Evolutionary conservation across 1,284 basidiomycete species (phyloP), one percentile per base, ranked within the genome.

Genomic region (Pseudozyma hubeiensis): DNA sequence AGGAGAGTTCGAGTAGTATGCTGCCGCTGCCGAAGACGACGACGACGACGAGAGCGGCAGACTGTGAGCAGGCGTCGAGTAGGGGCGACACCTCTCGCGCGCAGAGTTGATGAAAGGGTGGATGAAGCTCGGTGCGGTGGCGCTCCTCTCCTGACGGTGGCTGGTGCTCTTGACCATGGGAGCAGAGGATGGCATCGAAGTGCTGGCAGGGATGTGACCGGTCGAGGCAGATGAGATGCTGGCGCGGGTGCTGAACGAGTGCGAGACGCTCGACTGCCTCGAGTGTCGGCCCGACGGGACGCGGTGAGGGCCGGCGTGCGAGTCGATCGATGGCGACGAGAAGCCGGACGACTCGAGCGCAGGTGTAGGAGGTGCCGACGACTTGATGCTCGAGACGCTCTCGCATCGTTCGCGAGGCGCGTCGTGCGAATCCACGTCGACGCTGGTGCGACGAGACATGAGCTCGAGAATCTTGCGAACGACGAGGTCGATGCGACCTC

Each of bases 41-140:
- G 64, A 44, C 17, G 67, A 60, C 1, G 67, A 16, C 31, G 68
- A 69, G n/a, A 70, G 53, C 16, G 68, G 58, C 49, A 64, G 34
- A 53, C 43, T 67, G 57, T 77, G 74, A 6, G 71, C 58, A 7
- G 78, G 69, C 53, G 68, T 79, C 16, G 75, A 74, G 78, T 80
- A 78, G 10, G 69, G 78, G 5, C 76, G 64, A 30, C 62, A 67
- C 24, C 62, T 46, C 46, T 73, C 72, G 43, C 75, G 68, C 19
- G 67, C 60, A 33, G 62, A 56, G 52, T 67, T 73, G 54, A 62
- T 54, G 54, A 73, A 73, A 5, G 71, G 66, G 49, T 74, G 69
- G 40, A 61, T 60, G 49, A 64, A 67, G 58, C 56, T 68, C 9
- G 70, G 73, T n/a, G 64, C 61, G 5, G 66, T 55, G 29, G 53